These are phyloP conservation scores for Lactuca sativa DNA, from an alignment of 129 eudicot species.

Conservation along the genomic window DNA sequence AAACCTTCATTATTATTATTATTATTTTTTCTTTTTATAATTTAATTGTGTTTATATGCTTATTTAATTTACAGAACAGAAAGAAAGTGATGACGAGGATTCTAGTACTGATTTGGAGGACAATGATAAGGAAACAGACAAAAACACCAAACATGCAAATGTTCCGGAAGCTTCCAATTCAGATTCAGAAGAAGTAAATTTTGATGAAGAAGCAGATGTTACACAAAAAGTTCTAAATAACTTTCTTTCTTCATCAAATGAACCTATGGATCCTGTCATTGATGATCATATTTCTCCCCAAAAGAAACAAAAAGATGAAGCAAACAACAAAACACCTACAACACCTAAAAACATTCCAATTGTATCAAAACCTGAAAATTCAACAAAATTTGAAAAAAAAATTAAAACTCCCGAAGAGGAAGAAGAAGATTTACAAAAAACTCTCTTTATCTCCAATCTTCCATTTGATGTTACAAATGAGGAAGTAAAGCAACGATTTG, in stretches of 20 bases:
- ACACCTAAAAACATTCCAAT: constrained; percentile 14
- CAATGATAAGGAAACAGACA: constrained; percentile 32
- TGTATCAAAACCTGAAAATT: constrained; percentile 28
- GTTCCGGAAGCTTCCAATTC: constrained; percentile 39
- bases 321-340: constrained; percentile 29
- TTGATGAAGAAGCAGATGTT: constrained; percentile 75
- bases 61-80: constrained; percentile 43
- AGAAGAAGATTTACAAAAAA: constrained; percentile 68
- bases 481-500: constrained; percentile 83
- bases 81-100: constrained; percentile 49
- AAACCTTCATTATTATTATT: not conserved
- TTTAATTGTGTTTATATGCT: too few species aligned
- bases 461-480: constrained; percentile 73
- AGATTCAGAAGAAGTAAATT: constrained; percentile 39
- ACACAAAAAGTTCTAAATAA: constrained; percentile 70
- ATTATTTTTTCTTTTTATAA: not conserved
- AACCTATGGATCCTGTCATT: constrained; percentile 19
- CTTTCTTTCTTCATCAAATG: constrained; percentile 50
- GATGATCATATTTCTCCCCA: constrained; percentile 26
- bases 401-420: constrained; percentile 31
- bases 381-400: constrained; percentile 28
- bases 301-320: constrained; percentile 36
- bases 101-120: constrained; percentile 51
- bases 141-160: constrained; percentile 33
- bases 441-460: constrained; percentile 77